Base-by-base conservation (phyloP, 495 filamentous ascomycete genomes). In the Oidiodendron maius region DNA sequence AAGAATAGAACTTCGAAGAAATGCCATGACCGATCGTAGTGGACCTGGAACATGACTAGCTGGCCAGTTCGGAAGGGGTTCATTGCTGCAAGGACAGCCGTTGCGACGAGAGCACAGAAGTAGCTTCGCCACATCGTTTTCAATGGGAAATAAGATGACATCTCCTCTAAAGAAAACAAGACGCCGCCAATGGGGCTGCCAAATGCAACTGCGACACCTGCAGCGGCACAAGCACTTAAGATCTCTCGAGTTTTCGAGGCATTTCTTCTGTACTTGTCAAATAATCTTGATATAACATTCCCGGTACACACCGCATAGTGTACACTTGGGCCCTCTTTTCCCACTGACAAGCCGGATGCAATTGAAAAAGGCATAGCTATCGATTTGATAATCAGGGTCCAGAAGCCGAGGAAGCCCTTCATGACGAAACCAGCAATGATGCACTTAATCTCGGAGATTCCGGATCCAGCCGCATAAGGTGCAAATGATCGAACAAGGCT, bases 351-450 rank as follows among this genome's bases (percentile, higher is more conserved):
- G 12, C 93, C 93, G 13, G 94, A 97, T 16, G 85, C 90, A 61
- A 98, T 98, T 38, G 93, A 87, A 16, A 98, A 73, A 0, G 93
- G 93, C 40, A 98, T 67, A 26, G 86, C 86, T 44, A 97, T 78
- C 2, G 91, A 95, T 66, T 98, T 98, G 62, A 98, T 97, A 30
- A 94, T 54, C 10, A 98, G 71, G 13, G 93, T 98, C 84, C 88
- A 88, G 53, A 84, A 85, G 24, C 93, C 88, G 34, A 98, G 75
- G 59, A 97, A 98, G 5, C 93, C 93, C 63, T 98, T 96, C 93
- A 98, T 98, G 48, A 97, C 87, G 57, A 98, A 98, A n/a, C 93
- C 93, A 4, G 91, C 91, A 58, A 98, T 95, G 56, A 98, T 98
- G 66, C 93, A 97, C 67, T 98, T 98, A 69, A 98, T 98, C 70